phyloP scores from a whole-genome alignment of 2,329 filamentous ascomycete species.

The Diaporthe amygdali region DNA sequence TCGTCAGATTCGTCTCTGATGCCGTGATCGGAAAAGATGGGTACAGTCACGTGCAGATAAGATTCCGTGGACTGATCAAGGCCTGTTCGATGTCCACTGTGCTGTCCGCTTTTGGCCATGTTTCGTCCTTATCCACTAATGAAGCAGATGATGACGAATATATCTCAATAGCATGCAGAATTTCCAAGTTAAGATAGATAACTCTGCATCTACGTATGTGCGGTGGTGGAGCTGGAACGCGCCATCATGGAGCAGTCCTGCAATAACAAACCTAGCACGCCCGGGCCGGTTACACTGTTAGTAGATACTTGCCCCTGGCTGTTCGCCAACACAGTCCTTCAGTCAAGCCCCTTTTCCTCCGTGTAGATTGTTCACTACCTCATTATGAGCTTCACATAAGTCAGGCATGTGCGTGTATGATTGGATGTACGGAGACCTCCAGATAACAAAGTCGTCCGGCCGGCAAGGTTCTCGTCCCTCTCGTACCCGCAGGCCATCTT shows the following conservation, averaged over 20 bases:
- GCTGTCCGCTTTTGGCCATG: background rate
- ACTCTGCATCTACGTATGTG: background rate
- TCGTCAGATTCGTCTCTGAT: constrained; percentile 13
- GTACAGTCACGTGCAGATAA: constrained; percentile 25
- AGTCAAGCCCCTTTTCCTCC: background rate
- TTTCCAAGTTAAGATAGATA: background rate
- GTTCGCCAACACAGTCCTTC: too few species aligned
- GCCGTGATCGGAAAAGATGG: constrained; percentile 18
- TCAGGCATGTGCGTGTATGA: too few species aligned
- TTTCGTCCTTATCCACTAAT: background rate
- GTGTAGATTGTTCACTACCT: background rate
- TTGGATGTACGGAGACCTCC: too few species aligned
- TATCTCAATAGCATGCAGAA: background rate
- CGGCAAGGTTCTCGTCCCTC: background rate
- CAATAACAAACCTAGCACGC: background rate
- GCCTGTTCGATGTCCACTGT: background rate
- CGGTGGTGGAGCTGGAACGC: background rate
- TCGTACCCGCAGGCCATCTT: background rate
- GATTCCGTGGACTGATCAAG: background rate
- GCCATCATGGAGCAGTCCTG: background rate
- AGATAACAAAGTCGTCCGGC: background rate
- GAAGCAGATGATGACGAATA: constrained; percentile 7
- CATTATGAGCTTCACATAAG: background rate
- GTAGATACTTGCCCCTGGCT: background rate
- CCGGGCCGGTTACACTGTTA: background rate